phyloP scores from a whole-genome alignment of 2,329 filamentous ascomycete genomes.

The Fusarium falciforme region DNA sequence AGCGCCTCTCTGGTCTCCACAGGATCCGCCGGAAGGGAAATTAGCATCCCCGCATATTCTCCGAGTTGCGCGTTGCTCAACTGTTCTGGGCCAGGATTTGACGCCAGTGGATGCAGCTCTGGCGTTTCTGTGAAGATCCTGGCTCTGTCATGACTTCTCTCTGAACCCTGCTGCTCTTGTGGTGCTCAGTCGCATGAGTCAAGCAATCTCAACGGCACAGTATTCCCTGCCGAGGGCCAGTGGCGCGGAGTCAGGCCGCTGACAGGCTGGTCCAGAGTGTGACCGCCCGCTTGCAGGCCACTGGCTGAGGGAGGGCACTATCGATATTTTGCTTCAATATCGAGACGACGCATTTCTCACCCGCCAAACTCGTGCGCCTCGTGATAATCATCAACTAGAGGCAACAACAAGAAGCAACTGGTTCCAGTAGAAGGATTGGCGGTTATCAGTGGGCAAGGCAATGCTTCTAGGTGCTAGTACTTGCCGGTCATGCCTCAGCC shows the following conservation, averaged over 20 bases:
- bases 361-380: background rate
- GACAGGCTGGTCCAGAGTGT: background rate
- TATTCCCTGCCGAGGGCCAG: background rate
- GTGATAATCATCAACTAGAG: background rate
- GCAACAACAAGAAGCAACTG: background rate
- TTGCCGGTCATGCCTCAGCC: background rate
- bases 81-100: background rate
- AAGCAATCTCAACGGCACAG: background rate
- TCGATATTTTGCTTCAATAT: background rate
- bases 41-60: constrained; percentile 5
- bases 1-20: background rate
- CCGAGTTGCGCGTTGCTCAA: background rate
- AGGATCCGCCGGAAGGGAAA: constrained; percentile 4
- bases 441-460: background rate
- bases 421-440: background rate
- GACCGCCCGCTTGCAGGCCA: background rate
- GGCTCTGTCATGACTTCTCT: background rate
- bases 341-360: background rate
- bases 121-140: background rate
- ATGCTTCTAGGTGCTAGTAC: background rate
- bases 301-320: background rate
- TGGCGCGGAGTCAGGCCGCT: background rate
- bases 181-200: background rate
- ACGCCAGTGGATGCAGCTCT: background rate
- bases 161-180: background rate